phyloP scores from a whole-genome alignment of 108 stramenopile species.

The Poteriospumella lacustris region DNA sequence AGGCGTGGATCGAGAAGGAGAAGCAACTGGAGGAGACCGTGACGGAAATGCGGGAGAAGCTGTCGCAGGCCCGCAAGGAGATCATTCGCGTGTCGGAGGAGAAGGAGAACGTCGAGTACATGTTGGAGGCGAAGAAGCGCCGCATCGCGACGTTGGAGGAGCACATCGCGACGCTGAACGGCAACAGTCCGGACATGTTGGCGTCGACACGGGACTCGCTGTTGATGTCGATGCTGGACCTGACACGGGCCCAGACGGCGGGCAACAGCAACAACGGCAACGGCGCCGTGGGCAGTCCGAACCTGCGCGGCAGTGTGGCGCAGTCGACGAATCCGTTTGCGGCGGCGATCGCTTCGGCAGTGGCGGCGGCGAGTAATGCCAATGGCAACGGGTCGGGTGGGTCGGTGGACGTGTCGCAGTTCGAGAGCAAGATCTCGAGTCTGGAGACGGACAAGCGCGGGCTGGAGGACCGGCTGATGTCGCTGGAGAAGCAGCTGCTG shows the following conservation, averaged over 20 bases:
- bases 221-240: not conserved
- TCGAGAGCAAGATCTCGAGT: not conserved
- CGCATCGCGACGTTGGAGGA: not conserved
- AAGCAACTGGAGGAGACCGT: not conserved
- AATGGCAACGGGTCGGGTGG: too few species aligned
- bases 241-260: too few species aligned
- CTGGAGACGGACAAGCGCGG: not conserved
- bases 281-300: too few species aligned
- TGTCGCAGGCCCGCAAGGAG: not conserved
- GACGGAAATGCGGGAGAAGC: not conserved
- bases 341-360: not conserved
- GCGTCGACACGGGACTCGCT: not conserved
- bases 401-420: too few species aligned
- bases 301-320: not conserved
- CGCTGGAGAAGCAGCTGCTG: not conserved
- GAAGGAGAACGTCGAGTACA: not conserved
- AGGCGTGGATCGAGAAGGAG: not conserved
- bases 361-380: not conserved
- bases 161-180: not conserved
- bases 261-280: too few species aligned
- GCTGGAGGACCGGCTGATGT: not conserved
- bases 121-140: not conserved
- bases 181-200: too few species aligned
- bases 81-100: not conserved
- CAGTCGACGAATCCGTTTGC: not conserved